Conservation (phyloP, 257 asterid genomes). For the Catharanthus roseus region DNA sequence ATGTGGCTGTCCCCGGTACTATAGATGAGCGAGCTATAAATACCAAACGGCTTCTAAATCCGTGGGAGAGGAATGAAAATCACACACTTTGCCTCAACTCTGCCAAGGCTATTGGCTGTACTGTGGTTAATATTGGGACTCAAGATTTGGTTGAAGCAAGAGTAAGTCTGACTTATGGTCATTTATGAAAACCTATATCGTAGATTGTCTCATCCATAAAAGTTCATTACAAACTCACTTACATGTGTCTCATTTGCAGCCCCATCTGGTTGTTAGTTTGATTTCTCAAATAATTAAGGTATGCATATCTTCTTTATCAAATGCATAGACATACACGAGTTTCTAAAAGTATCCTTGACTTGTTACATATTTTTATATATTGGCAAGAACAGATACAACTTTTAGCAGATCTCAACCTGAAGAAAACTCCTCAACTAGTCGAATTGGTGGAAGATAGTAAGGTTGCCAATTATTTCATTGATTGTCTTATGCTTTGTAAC, state of each 20-base stretch:
- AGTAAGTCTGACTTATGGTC: constrained; percentile 34
- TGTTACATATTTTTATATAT: constrained; percentile 6
- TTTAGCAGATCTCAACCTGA: constrained; percentile 84
- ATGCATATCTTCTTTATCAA: constrained; percentile 1
- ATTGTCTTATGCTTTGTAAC: constrained; percentile 5
- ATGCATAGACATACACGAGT: neutral
- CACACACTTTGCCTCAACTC: constrained; percentile 92
- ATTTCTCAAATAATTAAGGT: constrained; percentile 96
- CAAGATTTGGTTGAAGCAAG: constrained; percentile 89
- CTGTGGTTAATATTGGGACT: constrained; percentile 95
- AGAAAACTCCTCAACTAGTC: constrained; percentile 88
- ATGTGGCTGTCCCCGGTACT: constrained; percentile 91
- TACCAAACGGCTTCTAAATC: constrained; percentile 69
- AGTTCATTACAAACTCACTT: neutral
- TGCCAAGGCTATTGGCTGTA: constrained; percentile 98
- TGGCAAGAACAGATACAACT: constrained; percentile 66
- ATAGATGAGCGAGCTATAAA: constrained; percentile 96
- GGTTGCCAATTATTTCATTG: constrained; percentile 36
- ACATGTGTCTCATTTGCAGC: constrained; percentile 40
- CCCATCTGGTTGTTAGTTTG: constrained; percentile 87
- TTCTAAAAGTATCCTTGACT: neutral
- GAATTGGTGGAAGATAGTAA: constrained; percentile 85
- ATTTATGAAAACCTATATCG: neutral
- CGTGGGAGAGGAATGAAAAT: constrained; percentile 92
- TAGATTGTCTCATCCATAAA: neutral